Evolutionary conservation across 805 yeast species (phyloP).

Genomic region (Clavispora phyllophila): DNA sequence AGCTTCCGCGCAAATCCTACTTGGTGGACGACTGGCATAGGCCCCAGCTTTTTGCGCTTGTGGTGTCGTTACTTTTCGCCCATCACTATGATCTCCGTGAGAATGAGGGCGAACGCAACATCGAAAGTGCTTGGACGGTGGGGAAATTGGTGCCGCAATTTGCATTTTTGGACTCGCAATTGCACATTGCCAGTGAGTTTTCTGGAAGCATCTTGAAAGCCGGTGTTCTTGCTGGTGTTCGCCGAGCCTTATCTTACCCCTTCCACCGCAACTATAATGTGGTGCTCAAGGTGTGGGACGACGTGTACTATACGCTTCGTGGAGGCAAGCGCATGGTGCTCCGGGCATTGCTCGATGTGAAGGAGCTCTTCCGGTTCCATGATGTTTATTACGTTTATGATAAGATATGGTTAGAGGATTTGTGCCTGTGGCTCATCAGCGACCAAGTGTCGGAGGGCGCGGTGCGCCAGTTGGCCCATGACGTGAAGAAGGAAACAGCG

Average conservation of each 20-base stretch:
- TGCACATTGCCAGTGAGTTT: conserved; percentile 29
- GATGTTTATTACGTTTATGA: conserved; percentile 84
- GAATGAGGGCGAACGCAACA: conserved; percentile 63
- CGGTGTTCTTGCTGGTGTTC: conserved; percentile 53
- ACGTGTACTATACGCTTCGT: conserved; percentile 57
- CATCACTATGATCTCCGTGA: conserved; percentile 72
- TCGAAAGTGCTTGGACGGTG: conserved; percentile 91
- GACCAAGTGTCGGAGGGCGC: conserved; percentile 56
- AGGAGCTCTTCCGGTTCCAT: conserved; percentile 75
- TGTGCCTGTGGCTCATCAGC: conserved; percentile 66
- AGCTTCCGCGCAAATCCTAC: conserved; percentile 61
- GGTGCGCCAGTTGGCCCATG: conserved; percentile 62
- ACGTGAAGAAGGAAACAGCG: conserved; percentile 43
- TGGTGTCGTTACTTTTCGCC: conserved; percentile 66
- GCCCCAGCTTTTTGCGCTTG: conserved; percentile 50
- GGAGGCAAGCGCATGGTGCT: conserved; percentile 68
- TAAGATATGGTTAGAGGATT: conserved; percentile 69
- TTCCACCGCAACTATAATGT: conserved; percentile 68
- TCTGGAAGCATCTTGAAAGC: conserved; percentile 42
- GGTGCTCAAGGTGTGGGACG: conserved; percentile 63
- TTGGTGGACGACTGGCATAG: conserved; percentile 48
- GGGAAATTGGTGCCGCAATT: conserved; percentile 84
- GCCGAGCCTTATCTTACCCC: conserved; percentile 78
- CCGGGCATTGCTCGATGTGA: conserved; percentile 51
- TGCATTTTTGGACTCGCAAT: conserved; percentile 59